phyloP scores from a whole-genome alignment of 345 rosid genomes.

The Iberis pinnata region DNA sequence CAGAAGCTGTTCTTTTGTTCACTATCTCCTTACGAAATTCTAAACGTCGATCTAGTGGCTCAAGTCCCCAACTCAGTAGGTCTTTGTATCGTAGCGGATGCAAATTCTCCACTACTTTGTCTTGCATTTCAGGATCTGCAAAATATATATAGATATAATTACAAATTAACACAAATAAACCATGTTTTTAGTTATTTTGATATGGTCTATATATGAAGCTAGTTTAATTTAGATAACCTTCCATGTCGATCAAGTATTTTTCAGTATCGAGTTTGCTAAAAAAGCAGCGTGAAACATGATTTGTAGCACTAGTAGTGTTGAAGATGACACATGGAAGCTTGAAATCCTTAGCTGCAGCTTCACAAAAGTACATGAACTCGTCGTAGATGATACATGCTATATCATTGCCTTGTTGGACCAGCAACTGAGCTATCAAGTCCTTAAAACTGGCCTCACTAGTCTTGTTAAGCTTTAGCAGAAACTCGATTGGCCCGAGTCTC shows the following conservation, averaged over 20 bases:
- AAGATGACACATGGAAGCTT: constrained; percentile 19
- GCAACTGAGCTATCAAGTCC: constrained; percentile 9
- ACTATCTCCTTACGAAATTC: too few relatives aligned
- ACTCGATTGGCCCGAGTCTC: constrained; percentile 1
- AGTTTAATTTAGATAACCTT: constrained; percentile 13
- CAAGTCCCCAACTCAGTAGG: constrained; percentile 3
- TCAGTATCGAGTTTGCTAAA: neutral
- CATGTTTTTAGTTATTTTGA: too few relatives aligned
- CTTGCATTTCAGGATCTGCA: constrained; percentile 7
- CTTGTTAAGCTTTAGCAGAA: constrained; percentile 27
- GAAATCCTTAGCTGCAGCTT: constrained; percentile 17
- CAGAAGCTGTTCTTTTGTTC: too few relatives aligned
- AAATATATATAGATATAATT: too few relatives aligned
- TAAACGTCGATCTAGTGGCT: constrained; percentile 12
- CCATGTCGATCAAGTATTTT: constrained; percentile 16
- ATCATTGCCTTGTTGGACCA: constrained; percentile 2
- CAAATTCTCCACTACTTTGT: constrained; percentile 9
- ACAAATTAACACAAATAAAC: too few relatives aligned
- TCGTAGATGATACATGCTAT: constrained; percentile 47
- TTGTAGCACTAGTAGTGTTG: constrained; percentile 15
- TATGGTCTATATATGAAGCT: neutral
- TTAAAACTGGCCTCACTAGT: constrained; percentile 31
- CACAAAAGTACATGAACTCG: constrained; percentile 25
- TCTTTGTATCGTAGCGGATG: constrained; percentile 24
- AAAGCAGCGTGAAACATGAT: neutral